Base-by-base conservation (phyloP, 768 basidiomycete species). In the Mycena amicta region DNA sequence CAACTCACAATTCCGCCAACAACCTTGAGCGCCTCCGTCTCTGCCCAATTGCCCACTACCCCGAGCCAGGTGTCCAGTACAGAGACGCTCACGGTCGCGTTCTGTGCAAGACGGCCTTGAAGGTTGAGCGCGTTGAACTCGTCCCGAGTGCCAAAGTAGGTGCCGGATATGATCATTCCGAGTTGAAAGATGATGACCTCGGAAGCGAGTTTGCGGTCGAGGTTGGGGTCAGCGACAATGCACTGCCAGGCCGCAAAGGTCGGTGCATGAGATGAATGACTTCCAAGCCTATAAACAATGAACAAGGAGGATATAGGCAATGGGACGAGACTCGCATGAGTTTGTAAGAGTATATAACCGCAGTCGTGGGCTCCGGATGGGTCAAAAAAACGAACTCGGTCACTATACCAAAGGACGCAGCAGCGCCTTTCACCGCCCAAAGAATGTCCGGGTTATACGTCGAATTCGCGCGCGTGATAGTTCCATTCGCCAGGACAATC, bases 331-430 rank as follows among this genome's bases (percentile, higher is more conserved):
- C n/a, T n/a, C 50, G 3, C 26, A 63, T 2, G 39, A 63, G 47
- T 40, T 46, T 47, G 29, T 57, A 61, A 2, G 59, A 57, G 30
- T 61, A 64, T 1, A 52, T 16, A 2, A 62, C 47, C 11, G 59
- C 59, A 37, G 11, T 61, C 5, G 63, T n/a, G 0, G 74, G 72
- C 4, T 58, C 65, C 3, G 66, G 65, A 54, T 62, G 62, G 1
- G 72, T 73, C 25, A 65, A 30, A 26, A 72, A 43, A 50, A 66
- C 61, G 47, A 65, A 73, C 20, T 61, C 59, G 25, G 71, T 72
- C 28, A 71, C 56, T 62, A 75, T 68, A n/a, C 66, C 71, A 40
- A 67, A 74, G 2, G 67, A 67, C 4, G 72, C 68, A 1, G 64
- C 71, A 1, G 71, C 69, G 16, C 72, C 71, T 45, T 69, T 65